Conservation (phyloP, 179 eudicot genomes). For the Sideroxylon spinosum region DNA sequence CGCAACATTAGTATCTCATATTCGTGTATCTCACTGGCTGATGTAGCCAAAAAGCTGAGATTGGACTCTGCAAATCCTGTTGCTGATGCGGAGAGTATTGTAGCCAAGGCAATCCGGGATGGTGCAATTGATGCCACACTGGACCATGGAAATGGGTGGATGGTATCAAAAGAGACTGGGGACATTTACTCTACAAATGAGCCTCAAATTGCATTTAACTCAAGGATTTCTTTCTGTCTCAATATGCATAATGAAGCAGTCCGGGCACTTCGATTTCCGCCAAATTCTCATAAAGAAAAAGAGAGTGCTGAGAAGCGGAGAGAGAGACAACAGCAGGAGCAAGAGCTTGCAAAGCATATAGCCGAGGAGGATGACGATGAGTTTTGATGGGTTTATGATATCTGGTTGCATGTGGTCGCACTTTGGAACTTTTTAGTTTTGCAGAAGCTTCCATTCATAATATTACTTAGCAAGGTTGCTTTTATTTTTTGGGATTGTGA, state of each 20-base stretch:
- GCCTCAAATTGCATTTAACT: constrained; percentile 87
- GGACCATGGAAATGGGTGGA: constrained; percentile 84
- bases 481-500: too few species aligned
- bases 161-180: constrained; percentile 92
- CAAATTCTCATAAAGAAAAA: constrained; percentile 87
- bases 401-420: not conserved
- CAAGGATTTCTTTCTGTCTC: constrained; percentile 88
- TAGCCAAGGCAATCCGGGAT: constrained; percentile 85
- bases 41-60: constrained; percentile 79
- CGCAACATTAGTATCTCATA: constrained; percentile 93
- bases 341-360: constrained; percentile 92
- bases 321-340: constrained; percentile 95
- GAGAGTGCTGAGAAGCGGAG: constrained; percentile 98
- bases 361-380: constrained; percentile 98
- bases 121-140: constrained; percentile 93
- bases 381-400: constrained; percentile 32
- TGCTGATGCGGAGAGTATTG: constrained; percentile 98
- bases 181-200: constrained; percentile 93
- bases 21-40: constrained; percentile 81
- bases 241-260: constrained; percentile 98
- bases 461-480: not conserved
- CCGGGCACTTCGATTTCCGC: constrained; percentile 85
- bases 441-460: not conserved
- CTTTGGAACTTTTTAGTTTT: not conserved
- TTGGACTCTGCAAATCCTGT: constrained; percentile 78